Evolutionary conservation across 306 rosid species (phyloP).

Genomic region (Parietaria judaica): DNA sequence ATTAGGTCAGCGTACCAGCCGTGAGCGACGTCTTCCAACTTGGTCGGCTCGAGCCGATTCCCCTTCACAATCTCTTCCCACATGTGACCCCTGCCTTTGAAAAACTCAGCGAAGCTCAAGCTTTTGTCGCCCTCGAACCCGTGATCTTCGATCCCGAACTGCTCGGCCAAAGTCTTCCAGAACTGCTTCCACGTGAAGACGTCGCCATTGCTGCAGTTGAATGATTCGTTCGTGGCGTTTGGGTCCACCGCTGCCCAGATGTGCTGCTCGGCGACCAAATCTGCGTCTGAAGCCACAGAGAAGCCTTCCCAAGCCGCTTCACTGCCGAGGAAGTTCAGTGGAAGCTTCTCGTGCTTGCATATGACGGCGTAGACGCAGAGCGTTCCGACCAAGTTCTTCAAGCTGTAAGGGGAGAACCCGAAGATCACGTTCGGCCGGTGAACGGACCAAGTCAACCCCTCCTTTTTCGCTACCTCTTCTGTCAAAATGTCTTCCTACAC

Average conservation of each 20-base stretch:
- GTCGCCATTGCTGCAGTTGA: constrained; percentile 1
- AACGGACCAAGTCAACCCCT: not conserved
- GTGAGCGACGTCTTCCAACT: not conserved
- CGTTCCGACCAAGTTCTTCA: not conserved
- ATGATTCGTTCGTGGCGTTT: not conserved
- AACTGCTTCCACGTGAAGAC: constrained; percentile 1
- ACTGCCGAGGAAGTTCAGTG: not conserved
- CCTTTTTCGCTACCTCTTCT: constrained; percentile 4
- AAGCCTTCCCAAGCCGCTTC: not conserved
- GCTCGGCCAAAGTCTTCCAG: constrained; percentile 3
- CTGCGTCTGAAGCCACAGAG: constrained; percentile 1
- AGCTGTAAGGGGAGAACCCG: not conserved
- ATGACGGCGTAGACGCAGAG: constrained; percentile 1
- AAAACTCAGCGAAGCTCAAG: not conserved
- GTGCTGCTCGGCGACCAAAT: constrained; percentile 1
- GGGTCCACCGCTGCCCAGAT: constrained; percentile 6
- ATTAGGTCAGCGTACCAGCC: not conserved
- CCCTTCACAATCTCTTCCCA: constrained; percentile 2
- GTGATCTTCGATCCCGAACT: not conserved
- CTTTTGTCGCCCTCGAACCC: not conserved
- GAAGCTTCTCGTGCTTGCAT: constrained; percentile 1
- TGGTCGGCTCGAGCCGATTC: not conserved
- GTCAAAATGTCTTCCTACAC: not conserved
- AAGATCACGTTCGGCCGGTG: not conserved
- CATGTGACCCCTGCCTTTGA: not conserved